Evolutionary conservation across 2,329 filamentous ascomycete genomes (phyloP), one percentile per base, ranked within the genome.

Genomic region (Fusarium mexicanum): DNA sequence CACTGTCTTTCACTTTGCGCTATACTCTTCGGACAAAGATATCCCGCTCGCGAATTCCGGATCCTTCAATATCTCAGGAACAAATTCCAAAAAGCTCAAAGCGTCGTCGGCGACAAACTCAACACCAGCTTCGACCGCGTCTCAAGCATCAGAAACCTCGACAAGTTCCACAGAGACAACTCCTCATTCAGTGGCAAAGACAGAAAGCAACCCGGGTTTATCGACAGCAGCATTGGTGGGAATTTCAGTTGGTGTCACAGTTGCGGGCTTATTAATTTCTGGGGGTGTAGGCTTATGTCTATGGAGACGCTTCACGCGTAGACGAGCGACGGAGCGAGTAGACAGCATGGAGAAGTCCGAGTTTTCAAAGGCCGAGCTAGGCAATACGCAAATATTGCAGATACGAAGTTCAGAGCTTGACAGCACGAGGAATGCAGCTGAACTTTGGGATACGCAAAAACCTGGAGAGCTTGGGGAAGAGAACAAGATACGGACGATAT

Each of bases 391-490:
- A 1, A 3, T 69, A 12, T 29, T 69, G 1, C 66, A 69, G 4
- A n/a, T 69, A 8, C 64, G 57, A 17, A 64, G 31, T 0, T 69
- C 66, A 2, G 66, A 69, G 3, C 43, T 69, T 0, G 38, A 69
- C 6, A 48, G 64, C 0, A 31, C 24, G 2, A 43, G 20, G 4
- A 57, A 64, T 4, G 7, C 43, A 0, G 43, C 50, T 18, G 66
- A 69, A 4, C 66, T 69, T 4, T 69, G 64, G 48, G 64, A 69
- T 35, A 69, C 66, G 0, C 66, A 69, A 4, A 69, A 55, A 1
- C 43, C 29, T 5, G 66, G 55, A 10, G 66, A 69, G 4, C 12
- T 69, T 3, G 57, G 55, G 0, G 66, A 69, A 3, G 57, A 69
- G n/a, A 69, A 69, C 1, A 69, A 69, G 54, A 33, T 69, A 2